Conservation (phyloP, 2,329 filamentous ascomycete species). For the Exophiala phaeomuriformis region DNA sequence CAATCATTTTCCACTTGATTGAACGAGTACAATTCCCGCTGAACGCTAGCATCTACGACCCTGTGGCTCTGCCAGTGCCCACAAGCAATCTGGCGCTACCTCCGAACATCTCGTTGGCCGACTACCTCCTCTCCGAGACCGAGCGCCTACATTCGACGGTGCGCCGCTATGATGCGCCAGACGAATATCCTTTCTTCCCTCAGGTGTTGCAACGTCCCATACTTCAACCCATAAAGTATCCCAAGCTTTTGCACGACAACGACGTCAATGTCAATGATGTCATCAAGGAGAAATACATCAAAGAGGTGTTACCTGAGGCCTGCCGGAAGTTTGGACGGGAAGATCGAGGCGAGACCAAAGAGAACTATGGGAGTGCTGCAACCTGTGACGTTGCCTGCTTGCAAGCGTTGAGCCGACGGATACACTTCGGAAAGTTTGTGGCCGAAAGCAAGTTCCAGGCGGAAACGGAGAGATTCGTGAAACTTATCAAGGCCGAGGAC, state of each 20-base stretch:
- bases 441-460: constrained; percentile 90
- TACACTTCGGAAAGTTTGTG: constrained; percentile 98
- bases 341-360: constrained; percentile 75
- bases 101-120: constrained; percentile 91
- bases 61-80: constrained; percentile 73
- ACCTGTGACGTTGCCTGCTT: constrained; percentile 85
- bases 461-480: constrained; percentile 71
- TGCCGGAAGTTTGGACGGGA: constrained; percentile 69
- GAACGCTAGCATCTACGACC: constrained; percentile 77
- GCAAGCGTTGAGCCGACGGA: constrained; percentile 80
- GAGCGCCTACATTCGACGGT: constrained; percentile 88
- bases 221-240: constrained; percentile 81
- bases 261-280: constrained; percentile 81
- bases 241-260: constrained; percentile 78
- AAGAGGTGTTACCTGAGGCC: constrained; percentile 72
- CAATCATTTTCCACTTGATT: constrained; percentile 93
- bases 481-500: constrained; percentile 73
- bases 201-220: constrained; percentile 70
- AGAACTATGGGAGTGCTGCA: constrained; percentile 91
- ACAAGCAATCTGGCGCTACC: constrained; percentile 69
- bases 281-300: constrained; percentile 79
- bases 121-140: constrained; percentile 88
- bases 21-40: constrained; percentile 96
- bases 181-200: constrained; percentile 97
- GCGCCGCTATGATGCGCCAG: constrained; percentile 88